A percentile compares a stretch with the other conserved stretches of the same genome.
Evolutionary conservation across 345 rosid genomes (phyloP).

Genomic region (Euclidium syriacum): DNA sequence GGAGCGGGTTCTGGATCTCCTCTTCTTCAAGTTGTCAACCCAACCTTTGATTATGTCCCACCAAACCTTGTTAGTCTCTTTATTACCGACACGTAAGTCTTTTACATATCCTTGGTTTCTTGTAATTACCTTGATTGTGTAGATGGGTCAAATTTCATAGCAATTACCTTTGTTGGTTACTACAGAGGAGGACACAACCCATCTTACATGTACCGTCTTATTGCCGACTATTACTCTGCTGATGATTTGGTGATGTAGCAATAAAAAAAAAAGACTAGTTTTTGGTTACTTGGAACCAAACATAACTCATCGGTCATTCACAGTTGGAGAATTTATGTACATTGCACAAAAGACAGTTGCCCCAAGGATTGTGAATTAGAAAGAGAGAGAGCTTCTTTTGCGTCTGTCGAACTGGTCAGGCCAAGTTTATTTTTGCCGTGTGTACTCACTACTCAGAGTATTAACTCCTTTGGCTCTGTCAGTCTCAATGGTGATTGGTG

Average conservation of each 20-base stretch:
- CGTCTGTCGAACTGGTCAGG: slow-evolving; percentile 10
- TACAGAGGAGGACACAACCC: slow-evolving; percentile 97
- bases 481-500: slow-evolving; percentile 1
- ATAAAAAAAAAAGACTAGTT: background rate
- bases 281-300: background rate
- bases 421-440: slow-evolving; percentile 29
- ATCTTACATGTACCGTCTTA: slow-evolving; percentile 92
- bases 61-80: slow-evolving; percentile 95
- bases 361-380: slow-evolving; percentile 19
- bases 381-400: slow-evolving; percentile 16
- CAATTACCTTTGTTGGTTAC: slow-evolving; percentile 18
- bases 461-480: background rate
- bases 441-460: background rate
- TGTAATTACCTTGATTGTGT: background rate
- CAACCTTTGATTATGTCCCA: slow-evolving; percentile 92
- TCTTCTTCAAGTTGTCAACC: slow-evolving; percentile 90
- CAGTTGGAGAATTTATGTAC: slow-evolving; percentile 24
- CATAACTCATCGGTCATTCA: slow-evolving; percentile 4
- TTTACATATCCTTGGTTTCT: background rate
- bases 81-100: slow-evolving; percentile 94
- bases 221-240: slow-evolving; percentile 95
- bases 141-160: background rate
- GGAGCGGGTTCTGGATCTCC: slow-evolving; percentile 63
- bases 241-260: slow-evolving; percentile 79
- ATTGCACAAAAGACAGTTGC: slow-evolving; percentile 21